These are phyloP conservation scores for Lactarius hengduanensis DNA, from an alignment of 768 basidiomycete species.

Conservation along the genomic window DNA sequence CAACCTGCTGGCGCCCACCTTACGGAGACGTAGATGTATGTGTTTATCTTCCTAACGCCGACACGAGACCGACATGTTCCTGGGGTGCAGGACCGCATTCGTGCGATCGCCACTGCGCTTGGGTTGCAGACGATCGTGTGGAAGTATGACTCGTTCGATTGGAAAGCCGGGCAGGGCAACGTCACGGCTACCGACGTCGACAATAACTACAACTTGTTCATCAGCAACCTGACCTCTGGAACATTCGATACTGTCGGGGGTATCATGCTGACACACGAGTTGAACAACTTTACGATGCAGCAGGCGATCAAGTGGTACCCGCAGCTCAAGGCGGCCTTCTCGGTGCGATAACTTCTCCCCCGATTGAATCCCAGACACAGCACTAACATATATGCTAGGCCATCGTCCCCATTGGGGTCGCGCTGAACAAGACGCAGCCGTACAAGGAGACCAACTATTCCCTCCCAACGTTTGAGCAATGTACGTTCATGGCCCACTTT, in stretches of 20 bases:
- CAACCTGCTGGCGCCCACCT: slow-evolving; percentile 61
- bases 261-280: slow-evolving; percentile 57
- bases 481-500: slow-evolving; percentile 35
- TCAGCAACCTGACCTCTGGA: slow-evolving; percentile 19
- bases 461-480: slow-evolving; percentile 46
- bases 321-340: slow-evolving; percentile 46
- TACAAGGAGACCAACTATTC: slow-evolving; percentile 50
- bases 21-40: slow-evolving; percentile 60
- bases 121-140: slow-evolving; percentile 73
- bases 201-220: slow-evolving; percentile 13
- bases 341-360: slow-evolving; percentile 33
- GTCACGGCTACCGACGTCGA: slow-evolving; percentile 22
- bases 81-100: slow-evolving; percentile 53
- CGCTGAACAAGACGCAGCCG: slow-evolving; percentile 50
- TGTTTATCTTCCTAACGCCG: neutral
- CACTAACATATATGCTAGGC: slow-evolving; percentile 27
- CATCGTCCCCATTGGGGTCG: slow-evolving; percentile 55
- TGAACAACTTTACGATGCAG: slow-evolving; percentile 62
- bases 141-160: slow-evolving; percentile 68
- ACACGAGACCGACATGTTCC: neutral
- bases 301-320: slow-evolving; percentile 53
- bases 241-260: slow-evolving; percentile 38
- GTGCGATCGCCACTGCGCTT: slow-evolving; percentile 66
- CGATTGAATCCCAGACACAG: too few species aligned
- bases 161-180: slow-evolving; percentile 41